Base-by-base conservation (phyloP, 2,329 filamentous ascomycete species). In the Diaporthe aspalathi region DNA sequence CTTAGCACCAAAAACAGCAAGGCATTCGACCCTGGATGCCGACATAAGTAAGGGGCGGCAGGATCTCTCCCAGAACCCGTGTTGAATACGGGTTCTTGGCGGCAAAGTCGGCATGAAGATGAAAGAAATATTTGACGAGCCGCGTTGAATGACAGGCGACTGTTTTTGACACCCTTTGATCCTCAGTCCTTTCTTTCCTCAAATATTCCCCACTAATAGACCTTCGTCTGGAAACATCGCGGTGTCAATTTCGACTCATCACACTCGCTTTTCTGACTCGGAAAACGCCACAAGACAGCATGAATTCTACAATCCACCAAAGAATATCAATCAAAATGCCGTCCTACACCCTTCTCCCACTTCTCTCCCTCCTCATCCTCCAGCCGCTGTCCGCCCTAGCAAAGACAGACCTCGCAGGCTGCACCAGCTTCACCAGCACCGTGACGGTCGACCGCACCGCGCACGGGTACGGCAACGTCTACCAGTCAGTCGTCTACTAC, bases 401-500 rank as follows among this genome's bases (percentile, higher is more conserved):
- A 56, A 83, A 77, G 73, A 87, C 86, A 43, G 83, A 87, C 75
- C 75, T 86, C 50, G 68, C 45, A 1, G 86, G 85, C 76, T 88
- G 86, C 80, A 82, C 82, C 14, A 82, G 80, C 3, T 80, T 78
- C 45, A 69, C 75, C 67, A 80, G 78, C 4, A 71, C 75, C 40
- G 57, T 63, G 40, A 63, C 57, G 17, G 17, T 63, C 57, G n/a
- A 63, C 27, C 57, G 24, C 11, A 63, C 57, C 5, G 40, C 57
- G 6, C 57, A 63, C 57, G 57, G n/a, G 40, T 63, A 63, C 20
- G 78, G 82, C 66, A 80, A 79, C 74, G 81, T 80, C 74, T 80
- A 80, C 75, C 83, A 84, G 53, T 86, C 83, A 69, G 72, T 85
- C 57, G 79, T 89, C 76, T 92, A 84, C 84, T 92, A 89, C 79